Base-by-base conservation (phyloP, 306 rosid genomes). In the Gynostemma pentaphyllum region DNA sequence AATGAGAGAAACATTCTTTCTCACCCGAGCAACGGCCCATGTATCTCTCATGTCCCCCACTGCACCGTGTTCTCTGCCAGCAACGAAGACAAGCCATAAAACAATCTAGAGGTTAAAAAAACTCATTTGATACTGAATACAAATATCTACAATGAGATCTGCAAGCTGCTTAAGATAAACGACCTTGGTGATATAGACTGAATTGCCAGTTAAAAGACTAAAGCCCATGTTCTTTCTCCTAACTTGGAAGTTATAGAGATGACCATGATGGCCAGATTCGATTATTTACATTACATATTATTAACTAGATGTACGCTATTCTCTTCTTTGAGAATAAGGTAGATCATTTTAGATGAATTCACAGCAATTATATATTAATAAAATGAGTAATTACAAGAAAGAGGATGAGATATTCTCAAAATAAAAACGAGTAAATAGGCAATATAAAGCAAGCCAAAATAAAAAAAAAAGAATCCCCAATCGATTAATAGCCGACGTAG, bases 41-140 rank as follows among this genome's bases (percentile, higher is more conserved):
- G 84, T 78, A 66, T 94, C 99, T 81, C 97, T 81, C 99, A 88
- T 86, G 72, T 94, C 99, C 67, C 99, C 99, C 7, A 94, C 94
- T 32, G 82, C 94, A 70, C 99, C 99, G 36, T 86, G 96, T 74
- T 94, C 99, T 77, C 97, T 94, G 94, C 65, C 46, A 45, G 37
- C 62, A 73, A 49, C 63, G 39, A 65, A 61, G 39, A 23, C 9
- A 50, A 41, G 39, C 66, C 68, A 64, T 56, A 23, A 11, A 64
- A 10, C 46, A 48, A 18, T 24, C 23, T 41, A 36, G 23, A 14
- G 19, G 18, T 36, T 29, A 55, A 2, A 18, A 30, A 15, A 34
- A 56, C 2, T 12, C 2, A 21, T 54, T 30, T 54, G n/a, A 24
- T 37, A 37, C 11, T 21, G 30, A 21, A 37, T 12, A 37, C 42